Evolutionary conservation across 202 grass and related monocot species (phyloP).

Genomic region (Cymbopogon flexuosus): DNA sequence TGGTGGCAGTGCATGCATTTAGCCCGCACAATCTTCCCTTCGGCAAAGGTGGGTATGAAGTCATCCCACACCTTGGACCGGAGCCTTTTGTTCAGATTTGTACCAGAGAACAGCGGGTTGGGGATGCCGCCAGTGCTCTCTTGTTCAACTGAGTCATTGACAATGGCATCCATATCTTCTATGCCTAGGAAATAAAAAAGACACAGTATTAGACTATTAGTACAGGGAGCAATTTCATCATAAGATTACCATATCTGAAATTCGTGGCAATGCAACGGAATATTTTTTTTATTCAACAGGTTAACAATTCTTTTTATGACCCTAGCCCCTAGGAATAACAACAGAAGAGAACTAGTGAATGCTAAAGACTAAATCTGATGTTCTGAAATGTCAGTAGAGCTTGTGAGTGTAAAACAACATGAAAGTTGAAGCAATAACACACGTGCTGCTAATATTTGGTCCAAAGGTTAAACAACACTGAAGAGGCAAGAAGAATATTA

Average conservation of each 20-base stretch:
- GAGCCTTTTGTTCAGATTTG: slow-evolving; percentile 28
- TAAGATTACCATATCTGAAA: neutral
- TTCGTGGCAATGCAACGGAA: neutral
- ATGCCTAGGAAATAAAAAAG: slow-evolving; percentile 2
- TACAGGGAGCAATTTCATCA: neutral
- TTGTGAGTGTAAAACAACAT: neutral
- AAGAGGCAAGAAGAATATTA: neutral
- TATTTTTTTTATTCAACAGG: neutral
- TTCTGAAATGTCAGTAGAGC: neutral
- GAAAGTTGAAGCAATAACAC: neutral
- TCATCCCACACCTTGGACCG: slow-evolving; percentile 29
- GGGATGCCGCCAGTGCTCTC: slow-evolving; percentile 7
- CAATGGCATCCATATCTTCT: slow-evolving; percentile 15
- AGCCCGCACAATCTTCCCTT: neutral
- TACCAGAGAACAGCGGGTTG: neutral
- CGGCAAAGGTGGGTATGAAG: slow-evolving; percentile 27
- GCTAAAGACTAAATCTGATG: neutral
- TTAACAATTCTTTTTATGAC: neutral
- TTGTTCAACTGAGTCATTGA: slow-evolving; percentile 9
- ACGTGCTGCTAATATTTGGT: too few species aligned
- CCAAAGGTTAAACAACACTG: too few species aligned
- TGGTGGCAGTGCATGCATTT: too few species aligned
- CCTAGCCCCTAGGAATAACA: neutral
- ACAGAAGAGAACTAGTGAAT: neutral
- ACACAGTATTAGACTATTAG: neutral